A percentile compares a stretch with the other conserved stretches of the same genome.
phyloP scores from a whole-genome alignment of 2,329 filamentous ascomycete species.

The Alternaria incomplexa region DNA sequence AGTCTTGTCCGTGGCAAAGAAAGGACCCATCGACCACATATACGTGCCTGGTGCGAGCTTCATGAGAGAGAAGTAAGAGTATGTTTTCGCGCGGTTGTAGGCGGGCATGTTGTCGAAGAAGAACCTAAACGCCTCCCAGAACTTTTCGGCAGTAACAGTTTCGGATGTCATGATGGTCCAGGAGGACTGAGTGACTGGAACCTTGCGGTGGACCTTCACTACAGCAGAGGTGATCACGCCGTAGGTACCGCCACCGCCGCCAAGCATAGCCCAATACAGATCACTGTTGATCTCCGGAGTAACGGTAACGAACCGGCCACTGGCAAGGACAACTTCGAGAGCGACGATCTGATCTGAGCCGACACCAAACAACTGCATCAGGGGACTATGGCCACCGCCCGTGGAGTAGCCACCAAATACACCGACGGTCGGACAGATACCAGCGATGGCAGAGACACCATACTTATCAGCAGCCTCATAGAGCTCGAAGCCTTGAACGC shows the following conservation, averaged over 20 bases:
- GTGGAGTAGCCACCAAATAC: constrained; percentile 50
- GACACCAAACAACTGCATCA: constrained; percentile 55
- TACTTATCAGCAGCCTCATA: constrained; percentile 38
- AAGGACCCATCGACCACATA: constrained; percentile 34
- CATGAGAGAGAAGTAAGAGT: constrained; percentile 35
- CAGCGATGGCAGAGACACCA: constrained; percentile 33
- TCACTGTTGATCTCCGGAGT: constrained; percentile 43
- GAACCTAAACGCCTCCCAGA: constrained; percentile 35
- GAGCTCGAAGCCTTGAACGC: constrained; percentile 41
- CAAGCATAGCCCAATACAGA: constrained; percentile 49
- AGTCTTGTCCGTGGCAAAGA: constrained; percentile 38
- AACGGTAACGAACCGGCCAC: constrained; percentile 31
- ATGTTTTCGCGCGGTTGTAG: constrained; percentile 35
- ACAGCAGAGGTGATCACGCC: constrained; percentile 44
- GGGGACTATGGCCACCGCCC: constrained; percentile 62
- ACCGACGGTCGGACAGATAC: constrained; percentile 58
- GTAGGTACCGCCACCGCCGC: constrained; percentile 46
- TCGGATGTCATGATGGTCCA: constrained; percentile 36
- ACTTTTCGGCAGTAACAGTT: constrained; percentile 38
- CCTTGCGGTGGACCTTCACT: constrained; percentile 40
- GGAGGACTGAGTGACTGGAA: constrained; percentile 40
- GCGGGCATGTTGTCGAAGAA: constrained; percentile 31
- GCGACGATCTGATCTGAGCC: constrained; percentile 45
- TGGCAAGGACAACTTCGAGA: constrained; percentile 43
- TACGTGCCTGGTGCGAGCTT: constrained; percentile 30